Conservation (phyloP, 2,329 filamentous ascomycete genomes). For the Colletotrichum filicis region DNA sequence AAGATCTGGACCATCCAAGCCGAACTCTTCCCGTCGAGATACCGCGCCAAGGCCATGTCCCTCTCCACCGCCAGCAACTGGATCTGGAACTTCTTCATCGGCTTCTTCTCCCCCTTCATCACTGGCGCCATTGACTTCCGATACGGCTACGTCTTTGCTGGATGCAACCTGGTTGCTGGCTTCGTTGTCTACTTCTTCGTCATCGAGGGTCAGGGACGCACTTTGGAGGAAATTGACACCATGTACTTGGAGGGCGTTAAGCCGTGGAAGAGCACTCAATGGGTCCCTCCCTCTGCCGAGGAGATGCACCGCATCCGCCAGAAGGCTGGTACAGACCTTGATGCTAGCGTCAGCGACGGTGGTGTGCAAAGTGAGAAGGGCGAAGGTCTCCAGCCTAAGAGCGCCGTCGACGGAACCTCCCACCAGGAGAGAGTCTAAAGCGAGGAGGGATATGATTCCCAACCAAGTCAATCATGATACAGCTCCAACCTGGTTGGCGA, state of each 20-base stretch:
- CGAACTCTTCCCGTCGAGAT: constrained; percentile 72
- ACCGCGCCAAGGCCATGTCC: constrained; percentile 70
- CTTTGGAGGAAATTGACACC: constrained; percentile 82
- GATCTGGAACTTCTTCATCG: constrained; percentile 79
- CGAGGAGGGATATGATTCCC: rapidly evolving
- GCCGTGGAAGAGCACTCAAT: constrained; percentile 71
- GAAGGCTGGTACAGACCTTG: constrained; percentile 53
- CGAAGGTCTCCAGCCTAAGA: constrained; percentile 1
- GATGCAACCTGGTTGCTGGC: constrained; percentile 73
- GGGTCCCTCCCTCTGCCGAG: constrained; percentile 57
- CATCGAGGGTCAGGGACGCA: constrained; percentile 77
- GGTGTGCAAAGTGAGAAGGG: constrained; percentile 21
- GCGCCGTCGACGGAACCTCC: neutral
- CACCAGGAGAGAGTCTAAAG: constrained; percentile 26
- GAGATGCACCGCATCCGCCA: constrained; percentile 55
- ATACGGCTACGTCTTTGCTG: constrained; percentile 82
- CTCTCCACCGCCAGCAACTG: constrained; percentile 72
- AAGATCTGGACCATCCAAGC: constrained; percentile 71
- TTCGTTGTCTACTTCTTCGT: constrained; percentile 82
- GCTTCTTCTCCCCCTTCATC: constrained; percentile 86
- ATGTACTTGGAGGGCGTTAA: constrained; percentile 77
- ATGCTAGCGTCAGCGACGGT: constrained; percentile 35
- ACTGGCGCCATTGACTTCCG: constrained; percentile 76
- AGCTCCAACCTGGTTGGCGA: neutral
- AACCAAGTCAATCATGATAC: neutral